Percentiles rank a stretch among this genome's conserved stretches.
phyloP scores from a whole-genome alignment of 2,329 filamentous ascomycete species.

The Diplodia seriata region DNA sequence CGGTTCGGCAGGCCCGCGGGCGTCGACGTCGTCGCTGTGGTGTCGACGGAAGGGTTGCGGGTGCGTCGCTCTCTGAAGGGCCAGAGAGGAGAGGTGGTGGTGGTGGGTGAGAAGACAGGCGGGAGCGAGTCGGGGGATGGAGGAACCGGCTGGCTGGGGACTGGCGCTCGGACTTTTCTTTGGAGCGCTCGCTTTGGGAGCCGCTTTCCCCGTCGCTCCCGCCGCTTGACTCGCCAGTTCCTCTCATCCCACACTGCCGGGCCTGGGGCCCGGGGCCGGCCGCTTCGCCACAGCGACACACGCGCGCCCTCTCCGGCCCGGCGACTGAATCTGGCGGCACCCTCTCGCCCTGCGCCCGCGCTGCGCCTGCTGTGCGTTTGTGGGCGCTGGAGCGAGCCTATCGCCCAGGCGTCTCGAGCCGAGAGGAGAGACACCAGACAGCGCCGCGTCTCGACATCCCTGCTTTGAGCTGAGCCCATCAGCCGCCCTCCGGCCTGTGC shows the following conservation, averaged over 20 bases:
- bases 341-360: conserved; percentile 1
- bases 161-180: conserved; percentile 20
- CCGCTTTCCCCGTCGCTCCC: conserved; percentile 17
- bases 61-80: conserved; percentile 7
- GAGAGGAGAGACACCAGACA: conserved; percentile 27
- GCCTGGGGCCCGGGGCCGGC: background rate
- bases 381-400: conserved; percentile 15
- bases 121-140: conserved; percentile 21
- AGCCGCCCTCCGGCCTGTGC: conserved; percentile 15
- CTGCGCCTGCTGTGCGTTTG: conserved; percentile 20
- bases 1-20: background rate
- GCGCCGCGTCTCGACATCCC: conserved; percentile 27
- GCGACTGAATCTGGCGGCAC: background rate
- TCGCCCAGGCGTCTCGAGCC: conserved; percentile 21
- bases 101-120: conserved; percentile 17
- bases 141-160: conserved; percentile 23
- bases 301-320: background rate
- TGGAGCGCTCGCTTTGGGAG: conserved; percentile 12
- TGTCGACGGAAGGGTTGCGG: conserved; percentile 1
- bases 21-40: conserved; percentile 1
- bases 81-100: conserved; percentile 14
- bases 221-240: conserved; percentile 25
- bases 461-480: conserved; percentile 18
- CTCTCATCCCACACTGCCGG: conserved; percentile 15
- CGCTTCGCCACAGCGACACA: conserved; percentile 27